Conservation (phyloP, 192 early-diverging fungal genomes). For the Linnemannia zychae region DNA sequence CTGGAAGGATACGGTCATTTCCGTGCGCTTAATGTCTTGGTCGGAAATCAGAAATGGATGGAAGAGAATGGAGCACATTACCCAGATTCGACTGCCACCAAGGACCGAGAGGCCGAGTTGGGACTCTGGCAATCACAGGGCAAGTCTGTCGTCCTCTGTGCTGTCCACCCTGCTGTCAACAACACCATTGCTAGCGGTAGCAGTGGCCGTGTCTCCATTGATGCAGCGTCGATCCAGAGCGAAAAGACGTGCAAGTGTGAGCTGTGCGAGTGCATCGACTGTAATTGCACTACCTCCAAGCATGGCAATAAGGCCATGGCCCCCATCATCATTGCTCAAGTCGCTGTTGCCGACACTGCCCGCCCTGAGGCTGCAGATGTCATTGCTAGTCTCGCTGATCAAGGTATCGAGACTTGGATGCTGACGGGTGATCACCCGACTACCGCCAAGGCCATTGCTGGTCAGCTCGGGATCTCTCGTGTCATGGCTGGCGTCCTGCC, state of each 20-base stretch:
- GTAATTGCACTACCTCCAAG: constrained; percentile 48
- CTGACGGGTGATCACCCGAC: constrained; percentile 80
- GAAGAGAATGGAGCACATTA: constrained; percentile 65
- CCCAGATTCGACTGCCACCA: constrained; percentile 17
- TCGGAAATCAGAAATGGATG: constrained; percentile 79
- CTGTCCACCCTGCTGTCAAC: constrained; percentile 55
- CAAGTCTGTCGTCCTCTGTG: constrained; percentile 70
- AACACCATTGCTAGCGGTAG: not conserved
- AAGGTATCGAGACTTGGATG: constrained; percentile 81
- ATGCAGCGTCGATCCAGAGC: constrained; percentile 17
- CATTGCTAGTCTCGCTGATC: constrained; percentile 59
- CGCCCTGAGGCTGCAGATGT: constrained; percentile 70
- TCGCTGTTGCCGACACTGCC: constrained; percentile 74
- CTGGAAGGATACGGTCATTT: constrained; percentile 37
- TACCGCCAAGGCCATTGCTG: constrained; percentile 74
- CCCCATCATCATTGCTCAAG: constrained; percentile 65
- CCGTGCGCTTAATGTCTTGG: constrained; percentile 61
- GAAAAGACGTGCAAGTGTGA: constrained; percentile 40
- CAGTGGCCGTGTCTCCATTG: constrained; percentile 19
- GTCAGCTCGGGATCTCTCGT: constrained; percentile 73
- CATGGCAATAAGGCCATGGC: constrained; percentile 23
- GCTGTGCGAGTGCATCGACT: constrained; percentile 49
- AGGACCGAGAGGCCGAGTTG: constrained; percentile 45
- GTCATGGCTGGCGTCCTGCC: constrained; percentile 81
- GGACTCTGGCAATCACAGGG: constrained; percentile 68